Evolutionary conservation across 345 rosid genomes (phyloP).

Genomic region (Passiflora organensis): DNA sequence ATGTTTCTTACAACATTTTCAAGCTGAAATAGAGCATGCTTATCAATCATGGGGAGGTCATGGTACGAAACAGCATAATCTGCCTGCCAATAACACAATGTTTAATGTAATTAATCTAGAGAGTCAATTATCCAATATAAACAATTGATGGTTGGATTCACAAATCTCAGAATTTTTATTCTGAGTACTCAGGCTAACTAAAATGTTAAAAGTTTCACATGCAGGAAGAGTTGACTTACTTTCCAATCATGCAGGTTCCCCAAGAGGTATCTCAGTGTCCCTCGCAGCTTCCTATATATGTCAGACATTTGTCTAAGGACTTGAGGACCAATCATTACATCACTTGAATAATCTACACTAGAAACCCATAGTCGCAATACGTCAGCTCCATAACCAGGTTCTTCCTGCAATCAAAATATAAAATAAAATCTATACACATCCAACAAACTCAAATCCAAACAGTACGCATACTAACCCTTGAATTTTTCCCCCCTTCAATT

Average conservation of each 20-base stretch:
- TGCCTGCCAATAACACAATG: slow-evolving; percentile 45
- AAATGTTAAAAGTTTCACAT: not conserved
- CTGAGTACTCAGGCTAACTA: not conserved
- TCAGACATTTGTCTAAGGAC: slow-evolving; percentile 88
- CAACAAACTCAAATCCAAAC: slow-evolving; percentile 8
- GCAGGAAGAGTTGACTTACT: slow-evolving; percentile 34
- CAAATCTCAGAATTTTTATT: not conserved
- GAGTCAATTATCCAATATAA: not conserved
- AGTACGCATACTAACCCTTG: slow-evolving; percentile 46
- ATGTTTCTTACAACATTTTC: slow-evolving; percentile 74
- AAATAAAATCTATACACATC: slow-evolving; percentile 2
- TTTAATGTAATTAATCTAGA: not conserved
- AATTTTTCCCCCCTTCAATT: slow-evolving; percentile 81
- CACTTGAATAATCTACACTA: slow-evolving; percentile 89
- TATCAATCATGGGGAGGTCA: slow-evolving; percentile 87
- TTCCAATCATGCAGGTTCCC: slow-evolving; percentile 95
- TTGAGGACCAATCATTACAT: slow-evolving; percentile 81
- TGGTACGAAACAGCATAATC: slow-evolving; percentile 62
- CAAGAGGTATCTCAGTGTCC: slow-evolving; percentile 85
- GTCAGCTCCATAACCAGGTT: slow-evolving; percentile 94
- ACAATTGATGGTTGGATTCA: not conserved
- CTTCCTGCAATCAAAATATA: slow-evolving; percentile 53
- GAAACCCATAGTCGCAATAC: slow-evolving; percentile 96
- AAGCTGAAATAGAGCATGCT: slow-evolving; percentile 79
- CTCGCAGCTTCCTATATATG: slow-evolving; percentile 83